A percentile compares a stretch with the other conserved stretches of the same genome.
phyloP scores from a whole-genome alignment of 1,139 yeast species.

The Geotrichum histeridarum region DNA sequence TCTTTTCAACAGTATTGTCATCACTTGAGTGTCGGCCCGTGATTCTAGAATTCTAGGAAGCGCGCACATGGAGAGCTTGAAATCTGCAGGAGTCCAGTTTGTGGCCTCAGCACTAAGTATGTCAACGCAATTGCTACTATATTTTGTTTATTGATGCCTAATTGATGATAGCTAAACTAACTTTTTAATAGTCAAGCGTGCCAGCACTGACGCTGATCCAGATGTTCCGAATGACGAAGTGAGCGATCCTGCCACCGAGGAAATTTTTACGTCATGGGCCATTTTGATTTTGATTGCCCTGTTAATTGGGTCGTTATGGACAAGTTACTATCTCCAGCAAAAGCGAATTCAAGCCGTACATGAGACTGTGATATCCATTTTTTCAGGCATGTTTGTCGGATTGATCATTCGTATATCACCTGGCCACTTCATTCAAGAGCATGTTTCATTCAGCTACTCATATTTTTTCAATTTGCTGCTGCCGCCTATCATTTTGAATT shows the following conservation, averaged over 20 bases:
- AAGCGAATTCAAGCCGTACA: slow-evolving; percentile 88
- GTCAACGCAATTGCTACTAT: neutral
- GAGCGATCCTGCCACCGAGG: slow-evolving; percentile 90
- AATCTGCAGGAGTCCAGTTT: neutral
- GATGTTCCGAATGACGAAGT: slow-evolving; percentile 51
- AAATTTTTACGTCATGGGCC: slow-evolving; percentile 96
- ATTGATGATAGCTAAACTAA: neutral
- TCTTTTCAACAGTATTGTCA: too few species aligned
- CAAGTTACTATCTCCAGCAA: slow-evolving; percentile 87
- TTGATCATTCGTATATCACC: slow-evolving; percentile 82
- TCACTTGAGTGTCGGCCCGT: too few species aligned
- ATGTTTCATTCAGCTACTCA: slow-evolving; percentile 88
- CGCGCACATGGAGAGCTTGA: neutral
- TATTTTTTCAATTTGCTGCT: slow-evolving; percentile 87
- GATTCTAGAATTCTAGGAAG: too few species aligned
- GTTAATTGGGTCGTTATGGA: slow-evolving; percentile 85
- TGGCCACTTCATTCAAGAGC: slow-evolving; percentile 94
- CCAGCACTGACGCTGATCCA: slow-evolving; percentile 39
- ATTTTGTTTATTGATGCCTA: neutral
- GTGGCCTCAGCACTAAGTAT: neutral
- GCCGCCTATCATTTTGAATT: slow-evolving; percentile 91
- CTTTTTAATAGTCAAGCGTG: slow-evolving; percentile 26
- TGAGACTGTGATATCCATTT: slow-evolving; percentile 91
- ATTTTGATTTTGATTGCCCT: slow-evolving; percentile 75
- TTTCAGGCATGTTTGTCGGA: slow-evolving; percentile 95